Evolutionary conservation across 805 yeast species (phyloP), one percentile per base, ranked within the genome.

Genomic region (Torulaspora gathmanii): DNA sequence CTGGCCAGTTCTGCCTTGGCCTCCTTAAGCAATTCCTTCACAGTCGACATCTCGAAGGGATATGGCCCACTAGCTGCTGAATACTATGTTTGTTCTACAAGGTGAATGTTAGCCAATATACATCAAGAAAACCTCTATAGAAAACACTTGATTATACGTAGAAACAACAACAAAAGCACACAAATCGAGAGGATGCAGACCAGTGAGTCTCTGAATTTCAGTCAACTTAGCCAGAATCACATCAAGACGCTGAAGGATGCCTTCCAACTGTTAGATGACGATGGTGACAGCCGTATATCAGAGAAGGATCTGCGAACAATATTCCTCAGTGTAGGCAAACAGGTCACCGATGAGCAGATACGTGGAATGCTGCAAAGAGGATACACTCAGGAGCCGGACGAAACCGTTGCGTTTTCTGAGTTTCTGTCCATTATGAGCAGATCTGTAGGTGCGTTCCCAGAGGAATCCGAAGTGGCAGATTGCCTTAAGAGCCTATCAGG

Each of bases 251-350:
- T 85, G 45, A 74, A 86, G 45, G 84, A 86, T 53, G 80, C 93
- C 1, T 90, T 89, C 63, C 79, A 86, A 23, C 63, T 86, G 54
- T 78, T 90, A 6, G 96, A 90, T 58, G 83, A 83, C 29, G 91
- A 90, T 49, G 80, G 83, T 20, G 95, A 89, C 56, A 87, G 88
- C 1, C 58, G 64, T 4, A 79, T 86, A 34, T 68, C 83, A 1
- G 57, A 64, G 25, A 61, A 70, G 1, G 93, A 86, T 62, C 57
- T 90, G 43, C 69, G 66, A 30, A 70, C 74, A 17, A 70, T 82
- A 13, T 73, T 79, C 50, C 68, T 73, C 33, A 74, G 77, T 9
- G 52, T 83, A 12, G 85, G 82, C 1, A 72, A 77, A 37, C 67
- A 65, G 2, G 58, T 66, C 2, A 57, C 65, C 3, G 74, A 73